phyloP scores from a whole-genome alignment of 2,329 filamentous ascomycete genomes.

The Scytalidium lignicola region DNA sequence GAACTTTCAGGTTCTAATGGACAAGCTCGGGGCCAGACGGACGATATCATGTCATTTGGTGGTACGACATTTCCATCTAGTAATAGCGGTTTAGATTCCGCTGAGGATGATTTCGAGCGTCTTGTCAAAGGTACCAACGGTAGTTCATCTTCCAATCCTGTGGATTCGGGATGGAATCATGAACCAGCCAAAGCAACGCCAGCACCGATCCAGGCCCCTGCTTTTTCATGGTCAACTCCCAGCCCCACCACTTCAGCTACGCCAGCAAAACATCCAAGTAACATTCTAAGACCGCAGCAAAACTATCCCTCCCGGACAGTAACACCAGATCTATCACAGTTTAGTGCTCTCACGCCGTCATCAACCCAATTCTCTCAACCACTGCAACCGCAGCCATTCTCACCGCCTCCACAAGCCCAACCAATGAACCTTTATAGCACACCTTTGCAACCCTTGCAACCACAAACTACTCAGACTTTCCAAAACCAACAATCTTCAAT shows the following conservation, averaged over 20 bases:
- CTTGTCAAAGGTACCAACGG: conserved; percentile 71
- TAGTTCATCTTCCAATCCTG: conserved; percentile 30
- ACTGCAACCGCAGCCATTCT: conserved; percentile 35
- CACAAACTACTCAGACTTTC: conserved; percentile 12
- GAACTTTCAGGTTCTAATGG: conserved; percentile 65
- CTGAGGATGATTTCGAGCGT: conserved; percentile 79
- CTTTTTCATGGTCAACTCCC: conserved; percentile 62
- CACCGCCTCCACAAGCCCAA: conserved; percentile 13
- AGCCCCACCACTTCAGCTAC: conserved; percentile 33
- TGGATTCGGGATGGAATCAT: conserved; percentile 49
- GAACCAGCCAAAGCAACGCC: conserved; percentile 28
- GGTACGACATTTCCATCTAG: conserved; percentile 50
- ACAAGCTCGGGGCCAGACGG: conserved; percentile 41
- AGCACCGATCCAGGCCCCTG: conserved; percentile 35
- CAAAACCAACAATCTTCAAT: conserved; percentile 27
- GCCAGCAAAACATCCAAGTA: conserved; percentile 11
- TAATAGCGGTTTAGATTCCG: conserved; percentile 49
- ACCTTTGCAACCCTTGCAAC: conserved; percentile 16
- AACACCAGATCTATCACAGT: conserved; percentile 52
- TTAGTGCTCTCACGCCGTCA: conserved; percentile 51
- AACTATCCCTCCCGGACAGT: conserved; percentile 45
- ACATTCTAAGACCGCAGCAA: conserved; percentile 31
- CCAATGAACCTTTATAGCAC: conserved; percentile 9
- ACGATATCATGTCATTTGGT: conserved; percentile 69
- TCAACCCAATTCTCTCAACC: conserved; percentile 61